Evolutionary conservation across 441 rosid genomes (phyloP), one percentile per base, ranked within the genome.

Genomic region (Populus hybrid): DNA sequence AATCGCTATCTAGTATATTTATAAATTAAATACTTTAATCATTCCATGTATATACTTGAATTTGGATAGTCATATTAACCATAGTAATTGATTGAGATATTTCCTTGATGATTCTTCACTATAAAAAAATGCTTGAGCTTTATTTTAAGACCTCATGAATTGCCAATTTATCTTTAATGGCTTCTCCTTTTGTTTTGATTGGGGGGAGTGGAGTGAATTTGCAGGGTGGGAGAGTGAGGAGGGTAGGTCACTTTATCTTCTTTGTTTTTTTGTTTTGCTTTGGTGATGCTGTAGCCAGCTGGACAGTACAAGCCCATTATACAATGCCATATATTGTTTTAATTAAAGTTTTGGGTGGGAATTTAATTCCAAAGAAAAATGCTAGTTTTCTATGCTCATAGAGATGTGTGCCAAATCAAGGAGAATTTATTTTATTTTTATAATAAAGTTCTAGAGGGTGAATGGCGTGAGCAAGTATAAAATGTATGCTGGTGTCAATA

Each of bases 251-350:
- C 75, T 82, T 80, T 79, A 50, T 77, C 18, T 67, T 50, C n/a
- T 76, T 69, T 78, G 38, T 29, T 29, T 64, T 42, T 76, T 71
- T 26, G 56, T 50, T 50, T 50, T 29, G 31, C 31, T 29, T 3
- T 29, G 31, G 31, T 3, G 69, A 76, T 20, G 70, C 35, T 63
- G 79, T 50, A 14, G n/a, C 87, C 91, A 88, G 88, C 88, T 85
- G 85, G 84, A 76, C 67, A n/a, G 53, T 21, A 11, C 11, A 45
- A 66, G 59, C n/a, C 59, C 31, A 29, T 29, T 29, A 29, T 29
- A 29, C 31, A 29, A 3, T 29, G 2, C 7, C 7, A 26, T 5
- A 50, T 50, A 3, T 42, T 42, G 59, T 50, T 50, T 50, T 16
- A 4, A 50, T 50, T 0, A 50, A 50, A 50, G 59, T 50, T 50